phyloP scores from a whole-genome alignment of 1,139 yeast genomes.

The Scheffersomyces quercinus region DNA sequence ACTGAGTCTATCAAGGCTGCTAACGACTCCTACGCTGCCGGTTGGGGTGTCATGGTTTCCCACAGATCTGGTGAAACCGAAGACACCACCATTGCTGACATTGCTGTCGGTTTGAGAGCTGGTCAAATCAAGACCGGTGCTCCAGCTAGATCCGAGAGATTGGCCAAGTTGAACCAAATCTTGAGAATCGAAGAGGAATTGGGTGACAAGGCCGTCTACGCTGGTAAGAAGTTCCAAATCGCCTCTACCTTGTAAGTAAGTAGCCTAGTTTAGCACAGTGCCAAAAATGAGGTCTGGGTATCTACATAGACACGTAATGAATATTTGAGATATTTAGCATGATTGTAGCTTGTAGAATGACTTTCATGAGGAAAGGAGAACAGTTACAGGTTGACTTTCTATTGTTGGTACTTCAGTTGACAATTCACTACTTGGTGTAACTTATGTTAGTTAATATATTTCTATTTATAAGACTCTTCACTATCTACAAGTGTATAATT shows the following conservation, averaged over 20 bases:
- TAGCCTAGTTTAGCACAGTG: not conserved
- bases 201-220: conserved; percentile 92
- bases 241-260: conserved; percentile 20
- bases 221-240: conserved; percentile 83
- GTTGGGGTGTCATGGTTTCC: conserved; percentile 98
- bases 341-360: not conserved
- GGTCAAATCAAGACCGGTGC: conserved; percentile 99
- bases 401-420: no score
- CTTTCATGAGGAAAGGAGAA: no score
- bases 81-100: conserved; percentile 96
- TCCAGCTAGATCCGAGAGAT: conserved; percentile 98
- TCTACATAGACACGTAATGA: not conserved
- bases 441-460: no score
- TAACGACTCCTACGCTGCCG: conserved; percentile 83
- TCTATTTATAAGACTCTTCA: no score
- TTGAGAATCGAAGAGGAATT: conserved; percentile 96
- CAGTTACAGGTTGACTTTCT: no score
- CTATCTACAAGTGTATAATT: no score
- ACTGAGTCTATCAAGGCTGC: conserved; percentile 94
- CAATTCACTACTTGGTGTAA: no score
- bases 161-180: conserved; percentile 95
- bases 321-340: not conserved
- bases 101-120: conserved; percentile 92
- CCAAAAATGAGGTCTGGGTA: no score
- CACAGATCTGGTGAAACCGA: conserved; percentile 99